Base-by-base conservation (phyloP, 371 early-diverging fungal species). In the Saksenaea vasiformis region DNA sequence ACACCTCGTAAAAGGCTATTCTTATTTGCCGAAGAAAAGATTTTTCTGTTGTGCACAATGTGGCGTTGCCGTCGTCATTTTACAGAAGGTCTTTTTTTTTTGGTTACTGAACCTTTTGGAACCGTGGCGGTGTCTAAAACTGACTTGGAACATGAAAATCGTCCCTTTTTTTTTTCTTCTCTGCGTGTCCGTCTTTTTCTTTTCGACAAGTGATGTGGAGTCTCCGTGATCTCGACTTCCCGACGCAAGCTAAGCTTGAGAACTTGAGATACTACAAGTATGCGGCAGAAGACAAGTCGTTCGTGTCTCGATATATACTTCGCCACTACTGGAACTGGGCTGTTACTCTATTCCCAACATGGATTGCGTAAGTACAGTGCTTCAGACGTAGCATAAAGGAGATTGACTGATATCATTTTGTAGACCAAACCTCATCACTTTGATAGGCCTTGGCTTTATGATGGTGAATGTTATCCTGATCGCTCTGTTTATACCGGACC, bases 351-450 rank as follows among this genome's bases (percentile, higher is more conserved):
- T 92, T 98, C 73, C 99, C 98, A 22, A 77, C 80, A 74, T 93
- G 93, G 93, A 87, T 98, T 80, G 97, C 97, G 92, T 94, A 88
- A 82, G 92, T 72, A 22, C 11, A 14, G 5, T 41, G 14, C 14
- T n/a, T 41, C 5, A 14, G 8, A 28, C 17, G 35, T 8, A 31
- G 37, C 15, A 14, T 11, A 56, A 56, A 56, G 19, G 17, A 56
- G 14, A n/a, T 9, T 8, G 8, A 14, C 27, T 37, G 19, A 38
- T n/a, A 41, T 0, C 64, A 19, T 39, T 56, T 8, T 58, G 0
- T 62, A 97, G 97, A 1, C 99, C 99, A 43, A 99, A 99, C 75
- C 76, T 96, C 44, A 97, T 99, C 66, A 99, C 99, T n/a, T 79
- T 99, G 54, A 85, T 92, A 55, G 99, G 99, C 15, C 87, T 99